Percentiles rank a stretch among this genome's conserved stretches.
Conservation (phyloP, 768 basidiomycete species). For the Chlorophyllum brunneum region DNA sequence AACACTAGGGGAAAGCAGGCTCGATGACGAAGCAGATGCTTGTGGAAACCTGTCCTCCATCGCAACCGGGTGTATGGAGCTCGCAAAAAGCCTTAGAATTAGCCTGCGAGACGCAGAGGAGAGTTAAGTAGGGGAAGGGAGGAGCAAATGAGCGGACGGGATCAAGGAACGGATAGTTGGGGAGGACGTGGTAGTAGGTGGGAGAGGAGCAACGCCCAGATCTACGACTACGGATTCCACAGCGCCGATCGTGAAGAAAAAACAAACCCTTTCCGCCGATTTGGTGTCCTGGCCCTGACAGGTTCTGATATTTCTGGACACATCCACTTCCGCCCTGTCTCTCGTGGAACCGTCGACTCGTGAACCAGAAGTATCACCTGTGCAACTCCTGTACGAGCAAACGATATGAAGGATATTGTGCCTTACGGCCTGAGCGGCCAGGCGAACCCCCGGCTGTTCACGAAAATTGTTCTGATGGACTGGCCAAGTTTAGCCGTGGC, state of each 20-base stretch:
- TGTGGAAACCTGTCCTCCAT: conserved; percentile 10
- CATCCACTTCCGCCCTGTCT: not conserved
- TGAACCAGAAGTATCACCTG: too few relatives aligned
- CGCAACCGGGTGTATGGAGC: not conserved
- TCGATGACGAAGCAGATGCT: conserved; percentile 7
- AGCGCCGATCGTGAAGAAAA: not conserved
- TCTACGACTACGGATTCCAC: not conserved
- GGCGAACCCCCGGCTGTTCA: not conserved
- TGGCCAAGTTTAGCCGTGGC: not conserved
- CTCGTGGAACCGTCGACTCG: too few relatives aligned
- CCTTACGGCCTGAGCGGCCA: not conserved
- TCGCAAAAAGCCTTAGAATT: not conserved
- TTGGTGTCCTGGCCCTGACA: too few relatives aligned
- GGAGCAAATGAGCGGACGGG: not conserved
- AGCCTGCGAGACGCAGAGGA: not conserved
- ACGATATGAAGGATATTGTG: too few relatives aligned
- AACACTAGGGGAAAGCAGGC: conserved; percentile 10
- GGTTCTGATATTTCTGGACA: not conserved
- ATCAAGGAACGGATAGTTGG: not conserved
- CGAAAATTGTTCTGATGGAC: not conserved
- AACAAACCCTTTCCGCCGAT: not conserved
- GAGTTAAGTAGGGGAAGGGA: not conserved
- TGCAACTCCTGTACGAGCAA: too few relatives aligned
- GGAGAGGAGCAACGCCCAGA: not conserved
- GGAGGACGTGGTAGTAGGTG: not conserved